Conservation (phyloP, 2,329 filamentous ascomycete genomes). For the Aspergillus unguis region DNA sequence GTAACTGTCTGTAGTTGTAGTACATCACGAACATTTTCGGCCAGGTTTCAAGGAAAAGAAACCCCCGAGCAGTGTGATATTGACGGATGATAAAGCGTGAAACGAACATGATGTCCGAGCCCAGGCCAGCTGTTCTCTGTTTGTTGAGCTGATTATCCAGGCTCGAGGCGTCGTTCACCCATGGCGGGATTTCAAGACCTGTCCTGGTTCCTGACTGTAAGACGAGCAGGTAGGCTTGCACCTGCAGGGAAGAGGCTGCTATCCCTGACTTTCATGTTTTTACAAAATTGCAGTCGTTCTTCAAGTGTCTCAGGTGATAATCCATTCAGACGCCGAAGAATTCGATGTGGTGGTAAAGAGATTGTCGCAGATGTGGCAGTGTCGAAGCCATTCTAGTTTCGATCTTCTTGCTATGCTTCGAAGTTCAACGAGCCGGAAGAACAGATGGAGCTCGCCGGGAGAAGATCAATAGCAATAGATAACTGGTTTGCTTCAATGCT, state of each 20-base stretch:
- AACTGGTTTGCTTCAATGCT: too few relatives aligned
- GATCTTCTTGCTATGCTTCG: background rate
- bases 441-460: too few relatives aligned
- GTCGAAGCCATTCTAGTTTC: background rate
- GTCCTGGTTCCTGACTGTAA: background rate
- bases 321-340: background rate
- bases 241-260: constrained; percentile 9
- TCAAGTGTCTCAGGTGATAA: background rate
- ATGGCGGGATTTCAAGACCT: constrained; percentile 6
- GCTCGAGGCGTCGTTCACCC: background rate
- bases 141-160: too few relatives aligned
- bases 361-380: background rate
- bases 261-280: background rate
- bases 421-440: too few relatives aligned
- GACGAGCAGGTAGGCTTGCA: constrained; percentile 10
- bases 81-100: background rate
- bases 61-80: background rate
- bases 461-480: too few relatives aligned
- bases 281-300: background rate
- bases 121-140: too few relatives aligned
- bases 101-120: background rate
- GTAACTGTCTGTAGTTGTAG: constrained; percentile 8
- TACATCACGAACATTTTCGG: constrained; percentile 5
- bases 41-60: background rate
- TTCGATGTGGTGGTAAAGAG: background rate